A percentile compares a stretch with the other conserved stretches of the same genome.
These are phyloP conservation scores for Panicum virgatum DNA, from an alignment of 202 grass and related monocot genomes.

Conservation along the genomic window DNA sequence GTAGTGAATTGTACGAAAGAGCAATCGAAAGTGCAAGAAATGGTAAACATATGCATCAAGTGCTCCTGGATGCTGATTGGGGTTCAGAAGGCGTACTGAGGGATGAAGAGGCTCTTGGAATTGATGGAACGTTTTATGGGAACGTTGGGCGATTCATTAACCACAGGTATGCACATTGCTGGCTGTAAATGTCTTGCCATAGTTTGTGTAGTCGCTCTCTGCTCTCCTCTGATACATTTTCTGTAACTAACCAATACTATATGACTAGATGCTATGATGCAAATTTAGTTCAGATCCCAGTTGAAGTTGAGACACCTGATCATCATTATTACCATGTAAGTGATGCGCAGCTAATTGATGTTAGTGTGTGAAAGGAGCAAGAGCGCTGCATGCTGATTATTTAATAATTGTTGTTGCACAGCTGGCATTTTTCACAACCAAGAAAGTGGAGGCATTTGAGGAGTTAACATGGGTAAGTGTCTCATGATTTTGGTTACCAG, in stretches of 20 bases:
- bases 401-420: constrained; percentile 30
- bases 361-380: background rate
- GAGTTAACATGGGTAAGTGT: constrained; percentile 78
- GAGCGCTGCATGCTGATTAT: background rate
- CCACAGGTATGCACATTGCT: constrained; percentile 52
- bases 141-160: constrained; percentile 80
- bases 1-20: constrained; percentile 65
- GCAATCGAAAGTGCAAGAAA: constrained; percentile 44
- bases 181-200: background rate
- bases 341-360: constrained; percentile 12
- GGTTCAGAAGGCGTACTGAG: constrained; percentile 51
- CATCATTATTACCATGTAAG: constrained; percentile 82
- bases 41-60: constrained; percentile 56
- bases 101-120: constrained; percentile 72
- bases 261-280: constrained; percentile 59
- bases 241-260: constrained; percentile 11
- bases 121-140: constrained; percentile 78
- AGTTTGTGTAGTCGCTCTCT: background rate
- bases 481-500: background rate
- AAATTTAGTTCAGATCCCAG: constrained; percentile 76
- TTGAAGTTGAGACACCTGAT: constrained; percentile 79
- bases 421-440: constrained; percentile 75
- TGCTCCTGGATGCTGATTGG: constrained; percentile 75
- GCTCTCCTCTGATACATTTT: background rate
- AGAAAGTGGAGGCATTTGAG: constrained; percentile 76